Percentiles rank a stretch among this genome's conserved stretches.
phyloP scores from a whole-genome alignment of 768 basidiomycete genomes.

The Lepiota subincarnata region DNA sequence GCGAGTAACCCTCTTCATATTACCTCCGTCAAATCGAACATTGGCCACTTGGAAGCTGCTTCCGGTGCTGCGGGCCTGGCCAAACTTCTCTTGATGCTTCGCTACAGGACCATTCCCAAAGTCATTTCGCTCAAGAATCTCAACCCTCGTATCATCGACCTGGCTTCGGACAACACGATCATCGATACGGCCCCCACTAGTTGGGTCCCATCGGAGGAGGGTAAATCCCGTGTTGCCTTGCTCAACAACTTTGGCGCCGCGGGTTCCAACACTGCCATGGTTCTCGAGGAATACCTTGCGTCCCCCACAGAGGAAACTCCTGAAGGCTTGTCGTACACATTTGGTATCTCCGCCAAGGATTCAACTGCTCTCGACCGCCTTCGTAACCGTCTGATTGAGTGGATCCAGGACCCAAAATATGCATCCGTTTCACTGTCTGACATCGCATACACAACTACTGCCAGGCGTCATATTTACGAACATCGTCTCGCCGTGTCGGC shows the following conservation, averaged over 20 bases:
- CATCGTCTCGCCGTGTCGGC: slow-evolving; percentile 51
- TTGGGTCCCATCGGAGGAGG: slow-evolving; percentile 38
- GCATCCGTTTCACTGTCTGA: slow-evolving; percentile 30
- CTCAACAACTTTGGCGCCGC: slow-evolving; percentile 77
- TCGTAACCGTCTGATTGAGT: slow-evolving; percentile 41
- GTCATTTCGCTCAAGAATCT: slow-evolving; percentile 54
- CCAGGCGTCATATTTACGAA: slow-evolving; percentile 53
- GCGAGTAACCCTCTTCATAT: slow-evolving; percentile 53
- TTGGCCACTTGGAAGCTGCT: slow-evolving; percentile 74
- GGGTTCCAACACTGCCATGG: slow-evolving; percentile 61
- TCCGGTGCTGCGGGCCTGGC: slow-evolving; percentile 70
- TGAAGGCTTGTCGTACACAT: slow-evolving; percentile 29
- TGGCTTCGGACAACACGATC: slow-evolving; percentile 42
- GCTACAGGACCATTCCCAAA: slow-evolving; percentile 48
- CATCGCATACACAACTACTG: slow-evolving; percentile 63
- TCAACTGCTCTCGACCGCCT: slow-evolving; percentile 40
- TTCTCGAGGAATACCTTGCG: slow-evolving; percentile 47
- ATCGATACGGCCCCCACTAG: slow-evolving; percentile 37
- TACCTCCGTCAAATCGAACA: slow-evolving; percentile 68
- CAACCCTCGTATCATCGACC: slow-evolving; percentile 51
- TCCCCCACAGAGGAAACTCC: not conserved
- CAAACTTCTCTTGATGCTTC: slow-evolving; percentile 69
- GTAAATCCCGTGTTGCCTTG: slow-evolving; percentile 45
- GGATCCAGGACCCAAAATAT: slow-evolving; percentile 32
- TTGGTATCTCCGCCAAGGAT: slow-evolving; percentile 64